phyloP scores from a whole-genome alignment of 2,329 filamentous ascomycete genomes.

The Sporothrix inflata region DNA sequence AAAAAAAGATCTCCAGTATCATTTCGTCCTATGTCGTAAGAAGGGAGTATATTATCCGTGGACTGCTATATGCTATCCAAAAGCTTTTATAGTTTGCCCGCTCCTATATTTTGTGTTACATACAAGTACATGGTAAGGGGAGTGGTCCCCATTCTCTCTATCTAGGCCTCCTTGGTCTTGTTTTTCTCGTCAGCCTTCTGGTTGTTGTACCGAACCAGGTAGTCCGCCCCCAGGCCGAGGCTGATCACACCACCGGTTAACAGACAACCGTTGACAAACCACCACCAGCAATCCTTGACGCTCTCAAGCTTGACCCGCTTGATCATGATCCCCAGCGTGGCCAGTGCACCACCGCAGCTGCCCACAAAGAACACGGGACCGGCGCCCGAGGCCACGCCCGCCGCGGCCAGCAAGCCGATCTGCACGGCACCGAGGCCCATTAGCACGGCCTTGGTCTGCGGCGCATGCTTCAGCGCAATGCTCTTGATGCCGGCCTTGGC shows the following conservation, averaged over 20 bases:
- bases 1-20: not conserved
- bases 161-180: conserved; percentile 8
- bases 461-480: conserved; percentile 78
- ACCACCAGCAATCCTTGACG: conserved; percentile 74
- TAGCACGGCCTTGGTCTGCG: conserved; percentile 75
- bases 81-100: not conserved
- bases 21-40: not conserved
- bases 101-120: conserved; percentile 9
- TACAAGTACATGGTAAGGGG: not conserved
- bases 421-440: conserved; percentile 71
- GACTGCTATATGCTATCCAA: too few species aligned
- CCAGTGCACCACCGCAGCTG: conserved; percentile 66
- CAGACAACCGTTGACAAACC: conserved; percentile 73
- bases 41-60: not conserved
- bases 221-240: conserved; percentile 62
- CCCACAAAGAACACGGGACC: conserved; percentile 70
- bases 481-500: conserved; percentile 85
- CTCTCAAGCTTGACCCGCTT: conserved; percentile 66
- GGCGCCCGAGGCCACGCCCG: conserved; percentile 68
- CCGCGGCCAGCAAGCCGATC: conserved; percentile 68
- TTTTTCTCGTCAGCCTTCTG: conserved; percentile 32
- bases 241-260: conserved; percentile 67
- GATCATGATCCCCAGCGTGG: conserved; percentile 68
- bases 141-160: not conserved
- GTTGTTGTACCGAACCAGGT: conserved; percentile 54